These are phyloP conservation scores for Boletus eberwhitei DNA, from an alignment of 768 basidiomycete genomes.

Conservation along the genomic window DNA sequence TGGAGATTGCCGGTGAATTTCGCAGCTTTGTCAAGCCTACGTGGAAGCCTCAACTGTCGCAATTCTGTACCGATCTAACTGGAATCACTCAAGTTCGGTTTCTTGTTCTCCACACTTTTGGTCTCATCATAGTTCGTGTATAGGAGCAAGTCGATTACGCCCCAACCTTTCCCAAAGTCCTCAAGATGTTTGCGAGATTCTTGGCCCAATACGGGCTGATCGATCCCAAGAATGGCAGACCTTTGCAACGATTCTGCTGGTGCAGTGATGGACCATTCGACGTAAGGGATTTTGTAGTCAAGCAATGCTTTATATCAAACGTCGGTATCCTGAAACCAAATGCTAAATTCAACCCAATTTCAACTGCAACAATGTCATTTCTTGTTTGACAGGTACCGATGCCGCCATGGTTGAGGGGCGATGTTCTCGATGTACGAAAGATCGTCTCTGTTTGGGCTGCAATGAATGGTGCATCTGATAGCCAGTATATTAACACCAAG, in stretches of 20 bases:
- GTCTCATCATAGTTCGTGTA: slow-evolving; percentile 5
- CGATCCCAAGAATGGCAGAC: slow-evolving; percentile 52
- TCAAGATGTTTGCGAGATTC: slow-evolving; percentile 62
- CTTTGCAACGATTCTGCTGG: slow-evolving; percentile 69
- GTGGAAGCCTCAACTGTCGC: slow-evolving; percentile 77
- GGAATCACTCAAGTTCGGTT: slow-evolving; percentile 85
- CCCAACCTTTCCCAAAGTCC: slow-evolving; percentile 69
- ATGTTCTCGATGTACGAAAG: slow-evolving; percentile 72
- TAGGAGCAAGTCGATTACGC: slow-evolving; percentile 80
- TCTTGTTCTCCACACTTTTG: slow-evolving; percentile 4
- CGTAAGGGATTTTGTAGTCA: slow-evolving; percentile 80
- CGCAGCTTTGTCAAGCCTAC: slow-evolving; percentile 84
- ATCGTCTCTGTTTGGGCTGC: slow-evolving; percentile 47
- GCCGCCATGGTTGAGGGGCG: slow-evolving; percentile 70
- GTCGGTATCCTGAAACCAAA: slow-evolving; percentile 36
- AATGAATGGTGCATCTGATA: slow-evolving; percentile 7
- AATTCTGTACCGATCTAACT: slow-evolving; percentile 84
- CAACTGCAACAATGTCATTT: slow-evolving; percentile 8
- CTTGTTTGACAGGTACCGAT: slow-evolving; percentile 49
- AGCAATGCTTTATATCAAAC: slow-evolving; percentile 86
- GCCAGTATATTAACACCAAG: slow-evolving; percentile 9
- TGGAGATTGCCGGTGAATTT: slow-evolving; percentile 79
- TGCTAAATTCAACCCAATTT: slow-evolving; percentile 1
- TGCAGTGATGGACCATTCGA: slow-evolving; percentile 85
- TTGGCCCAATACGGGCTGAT: slow-evolving; percentile 70